Percentiles rank a stretch among this genome's conserved stretches.
These are phyloP conservation scores for Hermanozyma aechmeae DNA, from an alignment of 805 yeast genomes.

Conservation along the genomic window DNA sequence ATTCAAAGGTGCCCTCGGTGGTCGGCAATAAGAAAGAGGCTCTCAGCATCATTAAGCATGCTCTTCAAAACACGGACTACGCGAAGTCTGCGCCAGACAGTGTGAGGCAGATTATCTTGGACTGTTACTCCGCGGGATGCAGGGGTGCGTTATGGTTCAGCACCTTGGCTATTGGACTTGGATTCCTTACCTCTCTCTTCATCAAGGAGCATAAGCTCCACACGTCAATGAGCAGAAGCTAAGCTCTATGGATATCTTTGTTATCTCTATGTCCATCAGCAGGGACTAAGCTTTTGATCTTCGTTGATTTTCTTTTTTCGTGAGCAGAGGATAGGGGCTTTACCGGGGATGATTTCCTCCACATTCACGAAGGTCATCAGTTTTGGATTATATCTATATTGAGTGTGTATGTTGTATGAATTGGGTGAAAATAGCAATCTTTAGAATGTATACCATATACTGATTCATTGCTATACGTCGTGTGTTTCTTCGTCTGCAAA, in stretches of 20 bases:
- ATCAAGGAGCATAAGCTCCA: constrained; percentile 54
- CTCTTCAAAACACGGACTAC: constrained; percentile 49
- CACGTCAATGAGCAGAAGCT: constrained; percentile 38
- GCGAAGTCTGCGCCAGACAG: constrained; percentile 43
- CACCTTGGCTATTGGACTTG: constrained; percentile 27
- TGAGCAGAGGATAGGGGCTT: no score
- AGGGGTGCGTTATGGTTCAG: constrained; percentile 47
- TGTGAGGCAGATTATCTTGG: constrained; percentile 37
- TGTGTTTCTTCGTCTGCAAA: constrained; percentile 1
- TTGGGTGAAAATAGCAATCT: no score
- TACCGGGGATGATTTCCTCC: no score
- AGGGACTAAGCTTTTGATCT: no score
- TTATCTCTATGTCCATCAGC: no score
- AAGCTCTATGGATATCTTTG: background rate
- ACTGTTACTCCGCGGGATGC: constrained; percentile 43
- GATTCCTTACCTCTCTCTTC: constrained; percentile 33
- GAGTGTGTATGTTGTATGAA: no score
- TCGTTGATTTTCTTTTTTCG: no score
- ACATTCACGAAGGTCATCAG: no score
- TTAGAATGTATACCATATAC: no score
- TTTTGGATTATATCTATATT: no score
- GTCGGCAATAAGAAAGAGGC: constrained; percentile 23
- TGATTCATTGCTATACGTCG: no score
- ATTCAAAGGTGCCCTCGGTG: constrained; percentile 3
- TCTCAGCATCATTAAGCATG: constrained; percentile 36